Percentiles rank a stretch among this genome's conserved stretches.
phyloP scores from a whole-genome alignment of 306 rosid genomes.

The Trichosanthes cucumerina region DNA sequence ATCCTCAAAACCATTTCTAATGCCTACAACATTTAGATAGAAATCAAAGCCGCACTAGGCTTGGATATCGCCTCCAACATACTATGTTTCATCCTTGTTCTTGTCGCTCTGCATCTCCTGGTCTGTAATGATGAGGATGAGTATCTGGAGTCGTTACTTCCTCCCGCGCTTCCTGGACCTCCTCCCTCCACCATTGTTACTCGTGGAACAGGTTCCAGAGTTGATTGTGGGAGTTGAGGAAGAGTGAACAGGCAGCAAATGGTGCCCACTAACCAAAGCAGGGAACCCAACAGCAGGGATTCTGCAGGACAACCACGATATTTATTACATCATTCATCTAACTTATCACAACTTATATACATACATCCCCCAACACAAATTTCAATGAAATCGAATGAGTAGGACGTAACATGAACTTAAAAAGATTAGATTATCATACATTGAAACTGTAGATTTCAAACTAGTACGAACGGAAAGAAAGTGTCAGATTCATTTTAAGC shows the following conservation, averaged over 20 bases:
- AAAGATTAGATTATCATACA: not conserved
- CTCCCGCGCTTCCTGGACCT: constrained; percentile 39
- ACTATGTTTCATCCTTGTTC: constrained; percentile 52
- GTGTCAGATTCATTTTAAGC: not conserved
- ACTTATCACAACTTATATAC: not conserved
- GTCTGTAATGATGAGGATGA: constrained; percentile 17
- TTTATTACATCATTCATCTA: constrained; percentile 3
- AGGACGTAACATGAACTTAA: not conserved
- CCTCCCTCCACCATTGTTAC: constrained; percentile 28
- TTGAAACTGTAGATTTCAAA: not conserved
- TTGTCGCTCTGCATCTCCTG: constrained; percentile 67
- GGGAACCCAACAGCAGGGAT: constrained; percentile 99
- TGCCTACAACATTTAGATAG: not conserved
- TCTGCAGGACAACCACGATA: constrained; percentile 35
- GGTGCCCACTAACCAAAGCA: constrained; percentile 87
- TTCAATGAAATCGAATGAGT: not conserved
- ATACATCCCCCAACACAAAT: not conserved
- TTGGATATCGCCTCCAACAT: not conserved
- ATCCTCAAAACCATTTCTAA: not conserved
- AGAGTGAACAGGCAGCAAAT: constrained; percentile 58
- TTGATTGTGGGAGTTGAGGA: constrained; percentile 26
- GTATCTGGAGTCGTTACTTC: constrained; percentile 23
- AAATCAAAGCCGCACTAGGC: not conserved
- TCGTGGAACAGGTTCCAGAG: constrained; percentile 24
- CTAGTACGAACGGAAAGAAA: not conserved